Evolutionary conservation across 1,284 basidiomycete species (phyloP).

Genomic region (Veloboletus limbatus): DNA sequence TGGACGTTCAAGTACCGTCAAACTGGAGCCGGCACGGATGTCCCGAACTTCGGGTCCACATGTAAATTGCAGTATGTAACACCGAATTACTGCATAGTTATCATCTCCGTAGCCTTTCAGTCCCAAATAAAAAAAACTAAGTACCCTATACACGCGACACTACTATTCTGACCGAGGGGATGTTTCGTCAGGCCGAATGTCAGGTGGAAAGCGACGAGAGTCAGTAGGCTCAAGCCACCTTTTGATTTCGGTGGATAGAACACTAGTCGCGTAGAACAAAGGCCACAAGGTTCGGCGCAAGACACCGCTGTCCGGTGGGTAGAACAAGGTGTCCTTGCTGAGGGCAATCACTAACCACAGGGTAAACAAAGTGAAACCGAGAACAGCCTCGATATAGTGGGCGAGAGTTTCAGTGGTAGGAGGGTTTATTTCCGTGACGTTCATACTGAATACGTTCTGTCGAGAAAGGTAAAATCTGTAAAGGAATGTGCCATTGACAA

Average conservation of each 20-base stretch:
- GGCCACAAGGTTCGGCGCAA: slow-evolving; percentile 21
- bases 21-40: too few relatives aligned
- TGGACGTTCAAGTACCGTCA: too few relatives aligned
- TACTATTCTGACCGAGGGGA: not conserved
- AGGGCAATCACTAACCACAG: slow-evolving; percentile 19
- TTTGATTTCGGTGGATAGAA: not conserved
- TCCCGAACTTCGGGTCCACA: not conserved
- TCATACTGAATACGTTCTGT: slow-evolving; percentile 34
- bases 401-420: slow-evolving; percentile 7
- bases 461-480: slow-evolving; percentile 8
- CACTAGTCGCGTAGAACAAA: slow-evolving; percentile 6
- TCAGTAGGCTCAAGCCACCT: not conserved
- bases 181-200: not conserved
- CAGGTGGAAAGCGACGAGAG: not conserved
- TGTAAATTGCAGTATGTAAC: not conserved
- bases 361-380: slow-evolving; percentile 15
- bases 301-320: slow-evolving; percentile 1
- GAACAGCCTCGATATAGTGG: slow-evolving; percentile 9
- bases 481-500: slow-evolving; percentile 4
- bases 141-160: not conserved
- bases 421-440: slow-evolving; percentile 15
- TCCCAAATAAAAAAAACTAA: not conserved
- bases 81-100: not conserved
- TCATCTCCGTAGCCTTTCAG: too few relatives aligned
- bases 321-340: slow-evolving; percentile 13